Base-by-base conservation (phyloP, 805 yeast genomes). In the Pichia gijzeniarum region DNA sequence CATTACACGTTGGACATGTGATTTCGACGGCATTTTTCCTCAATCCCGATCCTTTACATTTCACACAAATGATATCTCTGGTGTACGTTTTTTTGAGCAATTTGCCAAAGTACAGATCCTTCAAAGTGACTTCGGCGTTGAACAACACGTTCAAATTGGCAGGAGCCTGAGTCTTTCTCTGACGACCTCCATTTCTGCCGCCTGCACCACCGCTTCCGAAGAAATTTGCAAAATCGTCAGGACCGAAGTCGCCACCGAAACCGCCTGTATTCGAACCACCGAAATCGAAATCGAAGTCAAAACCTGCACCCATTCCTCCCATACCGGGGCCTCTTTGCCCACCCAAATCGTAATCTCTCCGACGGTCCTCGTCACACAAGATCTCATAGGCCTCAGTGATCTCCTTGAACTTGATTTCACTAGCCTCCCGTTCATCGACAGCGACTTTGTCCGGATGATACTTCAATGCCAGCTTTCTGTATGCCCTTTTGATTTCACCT, bases 341-440 rank as follows among this genome's bases (percentile, higher is more conserved):
- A 35, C 50, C 52, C 27, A 41, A n/a, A 57, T 84, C 90, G 57
- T 82, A 84, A 38, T 76, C 72, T 33, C 64, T 64, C 48, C 89
- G 65, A 54, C 70, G 74, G 10, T 64, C 72, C 30, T 80, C 95
- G 60, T 90, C 95, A 25, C 79, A 77, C 48, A 91, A 66, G 3
- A 84, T 69, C 59, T 88, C 95, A 61, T 91, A 91, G 0, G 98
- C 98, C 49, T 82, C 84, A 17, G 82, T 75, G 47, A 91, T 77
- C 55, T 83, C 90, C 62, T 91, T 91, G 65, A 91, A 91, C 58
- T 73, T 76, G 50, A 74, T 68, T 63, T 88, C 97, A 3, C 95
- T 85, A 17, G 69, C 76, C 14, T 72, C 82, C 48, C 93, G 70
- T 40, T 66, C 47, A 16, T 78, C 79, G 9, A 76, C 78, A 3